phyloP scores from a whole-genome alignment of 768 basidiomycete genomes.

The Tephrocybe sp. region DNA sequence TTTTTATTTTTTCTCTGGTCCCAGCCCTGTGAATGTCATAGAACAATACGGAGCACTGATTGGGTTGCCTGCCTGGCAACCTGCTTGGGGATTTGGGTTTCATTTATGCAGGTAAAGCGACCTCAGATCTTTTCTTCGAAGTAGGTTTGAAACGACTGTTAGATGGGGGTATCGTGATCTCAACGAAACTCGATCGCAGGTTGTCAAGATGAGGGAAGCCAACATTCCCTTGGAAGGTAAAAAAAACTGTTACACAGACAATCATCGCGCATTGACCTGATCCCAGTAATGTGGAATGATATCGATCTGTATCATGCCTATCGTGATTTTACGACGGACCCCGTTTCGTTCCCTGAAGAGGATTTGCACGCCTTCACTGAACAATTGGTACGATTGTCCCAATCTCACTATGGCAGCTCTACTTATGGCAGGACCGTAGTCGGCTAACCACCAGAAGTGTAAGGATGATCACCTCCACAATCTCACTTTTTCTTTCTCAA shows the following conservation, averaged over 20 bases:
- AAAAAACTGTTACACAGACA: slow-evolving; percentile 3
- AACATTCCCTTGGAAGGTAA: slow-evolving; percentile 75
- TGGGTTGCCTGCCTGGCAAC: slow-evolving; percentile 69
- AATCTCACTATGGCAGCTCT: neutral
- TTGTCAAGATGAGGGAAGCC: slow-evolving; percentile 59
- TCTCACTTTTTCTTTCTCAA: neutral
- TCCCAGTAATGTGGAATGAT: slow-evolving; percentile 75
- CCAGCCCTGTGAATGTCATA: slow-evolving; percentile 53
- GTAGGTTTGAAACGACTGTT: slow-evolving; percentile 18
- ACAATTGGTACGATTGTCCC: slow-evolving; percentile 42
- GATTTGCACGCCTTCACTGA: slow-evolving; percentile 52
- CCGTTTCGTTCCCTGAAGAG: slow-evolving; percentile 55
- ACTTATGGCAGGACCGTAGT: slow-evolving; percentile 18
- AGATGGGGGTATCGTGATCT: slow-evolving; percentile 45
- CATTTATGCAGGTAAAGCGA: slow-evolving; percentile 58
- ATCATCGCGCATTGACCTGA: neutral
- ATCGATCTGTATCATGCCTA: slow-evolving; percentile 70
- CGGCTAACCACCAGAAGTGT: slow-evolving; percentile 48
- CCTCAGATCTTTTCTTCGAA: neutral
- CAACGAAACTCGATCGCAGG: slow-evolving; percentile 49
- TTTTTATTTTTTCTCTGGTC: slow-evolving; percentile 76
- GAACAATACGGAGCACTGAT: slow-evolving; percentile 69
- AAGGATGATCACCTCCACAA: slow-evolving; percentile 12
- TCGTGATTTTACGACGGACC: slow-evolving; percentile 69
- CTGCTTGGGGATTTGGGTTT: slow-evolving; percentile 76